Percentiles rank a stretch among this genome's conserved stretches.
phyloP scores from a whole-genome alignment of 176 grass and related monocot species.

The Chrysopogon serrulatus region DNA sequence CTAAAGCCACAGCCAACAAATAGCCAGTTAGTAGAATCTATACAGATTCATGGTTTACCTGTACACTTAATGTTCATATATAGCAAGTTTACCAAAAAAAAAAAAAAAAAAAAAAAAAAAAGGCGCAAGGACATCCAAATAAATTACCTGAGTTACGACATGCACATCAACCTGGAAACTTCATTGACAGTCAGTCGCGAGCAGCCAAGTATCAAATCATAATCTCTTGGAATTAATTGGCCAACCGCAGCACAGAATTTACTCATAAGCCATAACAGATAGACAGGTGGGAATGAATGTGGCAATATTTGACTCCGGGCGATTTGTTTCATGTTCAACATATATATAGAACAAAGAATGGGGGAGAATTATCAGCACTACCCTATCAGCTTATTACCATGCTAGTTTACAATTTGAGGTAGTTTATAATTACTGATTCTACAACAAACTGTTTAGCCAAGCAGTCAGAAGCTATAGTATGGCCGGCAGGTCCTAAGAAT shows the following conservation, averaged over 20 bases:
- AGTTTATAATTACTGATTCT: not conserved
- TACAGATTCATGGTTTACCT: not conserved
- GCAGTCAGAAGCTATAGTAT: not conserved
- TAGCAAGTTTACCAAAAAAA: not conserved
- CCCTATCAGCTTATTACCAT: constrained; percentile 6
- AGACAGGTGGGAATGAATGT: not conserved
- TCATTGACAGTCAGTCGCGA: not conserved
- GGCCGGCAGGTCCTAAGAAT: not conserved
- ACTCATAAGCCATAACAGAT: not conserved
- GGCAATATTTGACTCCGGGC: not conserved
- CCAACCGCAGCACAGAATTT: not conserved
- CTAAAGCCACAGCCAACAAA: not conserved
- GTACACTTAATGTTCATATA: not conserved
- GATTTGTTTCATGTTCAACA: not conserved
- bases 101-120: not conserved
- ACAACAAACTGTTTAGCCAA: not conserved
- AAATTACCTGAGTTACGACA: not conserved
- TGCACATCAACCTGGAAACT: not conserved
- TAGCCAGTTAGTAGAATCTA: not conserved
- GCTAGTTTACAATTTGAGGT: constrained; percentile 1
- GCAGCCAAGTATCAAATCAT: not conserved
- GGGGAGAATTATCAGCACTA: not conserved
- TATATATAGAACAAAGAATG: constrained; percentile 25
- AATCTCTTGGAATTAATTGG: not conserved
- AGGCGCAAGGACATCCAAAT: not conserved